These are phyloP conservation scores for Quercus cerris DNA, from an alignment of 306 rosid species.

Conservation along the genomic window DNA sequence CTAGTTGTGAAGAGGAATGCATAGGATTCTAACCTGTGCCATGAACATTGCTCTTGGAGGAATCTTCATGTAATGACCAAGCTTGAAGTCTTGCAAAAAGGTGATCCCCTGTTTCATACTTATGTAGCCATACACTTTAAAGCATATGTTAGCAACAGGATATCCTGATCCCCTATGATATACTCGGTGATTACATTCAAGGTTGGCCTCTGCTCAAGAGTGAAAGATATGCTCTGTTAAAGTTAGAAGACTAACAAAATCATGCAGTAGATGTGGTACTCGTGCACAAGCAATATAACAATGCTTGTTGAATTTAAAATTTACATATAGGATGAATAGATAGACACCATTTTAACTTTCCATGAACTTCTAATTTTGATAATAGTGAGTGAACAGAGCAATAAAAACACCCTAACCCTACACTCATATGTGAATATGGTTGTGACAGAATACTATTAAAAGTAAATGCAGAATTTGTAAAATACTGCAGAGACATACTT, in stretches of 20 bases:
- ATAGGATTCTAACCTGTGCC: conserved; percentile 57
- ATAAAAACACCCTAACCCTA: not conserved
- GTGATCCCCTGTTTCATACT: conserved; percentile 51
- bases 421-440: not conserved
- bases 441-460: not conserved
- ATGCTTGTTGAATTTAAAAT: not conserved
- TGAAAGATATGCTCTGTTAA: not conserved
- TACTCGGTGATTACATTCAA: conserved; percentile 72
- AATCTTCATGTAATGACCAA: conserved; percentile 94
- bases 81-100: conserved; percentile 65
- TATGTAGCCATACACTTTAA: conserved; percentile 68
- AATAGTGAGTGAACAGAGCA: not conserved
- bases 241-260: not conserved
- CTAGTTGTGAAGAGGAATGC: not conserved
- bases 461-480: not conserved
- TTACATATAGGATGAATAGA: not conserved
- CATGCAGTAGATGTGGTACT: not conserved
- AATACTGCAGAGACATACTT: conserved; percentile 30
- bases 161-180: conserved; percentile 75
- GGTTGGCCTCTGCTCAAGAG: conserved; percentile 42
- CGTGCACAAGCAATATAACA: not conserved
- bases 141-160: conserved; percentile 74
- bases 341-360: not conserved
- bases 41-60: conserved; percentile 79
- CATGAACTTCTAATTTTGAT: not conserved